A percentile compares a stretch with the other conserved stretches of the same genome.
Evolutionary conservation across 805 yeast species (phyloP).

Genomic region (Grigorovia yakushimaensis): DNA sequence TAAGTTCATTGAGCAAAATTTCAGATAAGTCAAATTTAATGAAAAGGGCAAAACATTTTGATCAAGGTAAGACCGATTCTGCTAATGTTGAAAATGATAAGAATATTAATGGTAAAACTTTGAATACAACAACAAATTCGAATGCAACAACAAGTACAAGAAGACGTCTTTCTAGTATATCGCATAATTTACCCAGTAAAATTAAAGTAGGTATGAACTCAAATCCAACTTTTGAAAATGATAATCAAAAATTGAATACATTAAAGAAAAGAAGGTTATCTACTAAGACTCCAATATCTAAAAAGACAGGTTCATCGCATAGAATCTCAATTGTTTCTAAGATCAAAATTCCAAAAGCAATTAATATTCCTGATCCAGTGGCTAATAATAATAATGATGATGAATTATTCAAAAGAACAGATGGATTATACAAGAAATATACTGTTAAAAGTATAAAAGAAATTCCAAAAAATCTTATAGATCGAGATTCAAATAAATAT

Average conservation of each 20-base stretch:
- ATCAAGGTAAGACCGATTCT: background rate
- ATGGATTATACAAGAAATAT: conserved; percentile 21
- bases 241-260: conserved; percentile 19
- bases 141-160: background rate
- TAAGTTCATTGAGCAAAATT: background rate
- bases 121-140: too few species aligned
- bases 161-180: conserved; percentile 21
- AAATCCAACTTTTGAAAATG: conserved; percentile 13
- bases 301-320: conserved; percentile 23
- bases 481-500: conserved; percentile 35
- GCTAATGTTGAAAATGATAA: background rate
- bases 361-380: conserved; percentile 10
- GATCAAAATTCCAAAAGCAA: conserved; percentile 10
- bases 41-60: background rate
- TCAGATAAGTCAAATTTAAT: background rate
- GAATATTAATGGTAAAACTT: too few species aligned
- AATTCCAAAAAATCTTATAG: conserved; percentile 31
- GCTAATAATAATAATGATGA: conserved; percentile 9
- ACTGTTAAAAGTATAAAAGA: conserved; percentile 31
- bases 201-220: conserved; percentile 6
- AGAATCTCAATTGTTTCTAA: conserved; percentile 28
- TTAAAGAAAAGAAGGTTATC: conserved; percentile 25
- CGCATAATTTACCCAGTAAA: conserved; percentile 10
- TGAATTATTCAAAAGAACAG: conserved; percentile 16
- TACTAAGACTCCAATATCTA: conserved; percentile 14